Evolutionary conservation across 192 early-diverging fungal genomes (phyloP).

Genomic region (Coemansia sp.): DNA sequence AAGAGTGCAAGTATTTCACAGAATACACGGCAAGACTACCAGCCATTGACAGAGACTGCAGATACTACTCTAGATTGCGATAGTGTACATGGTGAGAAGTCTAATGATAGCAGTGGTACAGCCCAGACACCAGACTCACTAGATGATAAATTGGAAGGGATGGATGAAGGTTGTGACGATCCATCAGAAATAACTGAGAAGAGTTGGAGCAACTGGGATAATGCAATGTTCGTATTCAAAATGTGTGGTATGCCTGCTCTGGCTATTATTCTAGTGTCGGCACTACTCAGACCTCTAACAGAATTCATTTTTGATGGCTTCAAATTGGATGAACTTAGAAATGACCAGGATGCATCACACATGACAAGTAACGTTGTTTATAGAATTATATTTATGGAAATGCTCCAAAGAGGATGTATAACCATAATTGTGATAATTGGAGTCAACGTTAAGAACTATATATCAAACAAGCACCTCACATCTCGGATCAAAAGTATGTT

Average conservation of each 20-base stretch:
- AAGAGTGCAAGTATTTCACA: not conserved
- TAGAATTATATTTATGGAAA: not conserved
- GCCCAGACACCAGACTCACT: too few species aligned
- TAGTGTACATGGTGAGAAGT: too few species aligned
- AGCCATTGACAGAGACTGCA: not conserved
- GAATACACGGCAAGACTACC: constrained; percentile 4
- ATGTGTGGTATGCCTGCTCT: not conserved
- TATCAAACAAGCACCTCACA: not conserved
- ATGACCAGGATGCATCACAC: not conserved
- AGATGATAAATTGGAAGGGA: too few species aligned
- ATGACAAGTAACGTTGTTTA: not conserved
- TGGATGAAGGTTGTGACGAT: too few species aligned
- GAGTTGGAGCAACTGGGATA: too few species aligned
- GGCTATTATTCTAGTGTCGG: not conserved
- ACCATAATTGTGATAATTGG: not conserved
- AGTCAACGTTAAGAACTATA: not conserved
- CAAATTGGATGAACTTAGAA: not conserved
- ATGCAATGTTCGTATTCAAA: not conserved
- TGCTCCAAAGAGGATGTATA: not conserved
- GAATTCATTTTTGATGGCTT: not conserved
- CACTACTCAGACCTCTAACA: not conserved
- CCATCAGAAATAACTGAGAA: too few species aligned
- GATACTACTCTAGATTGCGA: too few species aligned
- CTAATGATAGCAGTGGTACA: too few species aligned
- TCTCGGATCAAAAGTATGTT: constrained; percentile 1